Percentiles rank a stretch among this genome's conserved stretches.
Evolutionary conservation across 2,329 filamentous ascomycete genomes (phyloP).

Genomic region (Periconia digitata): DNA sequence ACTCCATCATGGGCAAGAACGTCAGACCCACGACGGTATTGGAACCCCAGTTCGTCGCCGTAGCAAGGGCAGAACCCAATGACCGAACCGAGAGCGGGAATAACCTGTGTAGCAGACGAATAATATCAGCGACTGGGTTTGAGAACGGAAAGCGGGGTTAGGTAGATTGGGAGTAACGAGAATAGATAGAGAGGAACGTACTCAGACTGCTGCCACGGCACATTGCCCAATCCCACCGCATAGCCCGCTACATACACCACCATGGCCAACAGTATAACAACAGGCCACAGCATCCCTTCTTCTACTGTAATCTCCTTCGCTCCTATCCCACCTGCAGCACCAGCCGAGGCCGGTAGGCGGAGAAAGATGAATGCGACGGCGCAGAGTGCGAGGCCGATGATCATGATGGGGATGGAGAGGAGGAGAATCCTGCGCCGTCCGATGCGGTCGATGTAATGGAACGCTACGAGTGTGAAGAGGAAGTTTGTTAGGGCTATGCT

Average conservation of each 20-base stretch:
- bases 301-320: conserved; percentile 19
- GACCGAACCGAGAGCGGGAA: conserved; percentile 77
- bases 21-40: conserved; percentile 87
- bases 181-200: conserved; percentile 27
- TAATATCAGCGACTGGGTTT: too few species aligned
- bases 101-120: conserved; percentile 45
- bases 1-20: conserved; percentile 84
- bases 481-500: conserved; percentile 51
- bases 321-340: conserved; percentile 58
- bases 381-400: conserved; percentile 68
- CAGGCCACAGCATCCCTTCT: conserved; percentile 21
- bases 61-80: conserved; percentile 71
- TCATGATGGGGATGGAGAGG: conserved; percentile 83
- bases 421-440: conserved; percentile 66
- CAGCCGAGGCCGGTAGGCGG: conserved; percentile 42
- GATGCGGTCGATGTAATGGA: conserved; percentile 48
- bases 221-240: conserved; percentile 84
- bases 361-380: conserved; percentile 72
- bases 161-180: too few species aligned
- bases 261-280: conserved; percentile 70
- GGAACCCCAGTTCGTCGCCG: conserved; percentile 82
- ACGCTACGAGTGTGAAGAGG: conserved; percentile 49
- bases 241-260: conserved; percentile 84
- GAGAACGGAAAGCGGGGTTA: background rate
- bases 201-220: conserved; percentile 96